Evolutionary conservation across 495 filamentous ascomycete genomes (phyloP).

Genomic region (Hypoxylon intermedium): DNA sequence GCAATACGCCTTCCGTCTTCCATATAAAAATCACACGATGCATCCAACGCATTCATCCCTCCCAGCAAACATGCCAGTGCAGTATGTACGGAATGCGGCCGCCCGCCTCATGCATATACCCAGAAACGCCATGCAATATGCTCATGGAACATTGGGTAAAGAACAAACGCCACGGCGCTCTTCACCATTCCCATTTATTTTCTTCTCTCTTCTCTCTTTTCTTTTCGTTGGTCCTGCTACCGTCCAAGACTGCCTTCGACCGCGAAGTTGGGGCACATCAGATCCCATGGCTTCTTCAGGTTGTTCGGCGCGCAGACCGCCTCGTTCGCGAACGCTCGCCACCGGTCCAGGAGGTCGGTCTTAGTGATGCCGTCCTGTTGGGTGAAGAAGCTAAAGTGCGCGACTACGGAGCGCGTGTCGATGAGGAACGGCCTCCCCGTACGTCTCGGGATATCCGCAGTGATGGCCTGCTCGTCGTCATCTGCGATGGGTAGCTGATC

Average conservation of each 20-base stretch:
- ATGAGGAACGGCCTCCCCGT: constrained; percentile 51
- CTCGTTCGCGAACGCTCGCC: constrained; percentile 60
- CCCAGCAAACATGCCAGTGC: neutral
- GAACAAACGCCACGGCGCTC: constrained; percentile 3
- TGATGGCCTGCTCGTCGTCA: constrained; percentile 46
- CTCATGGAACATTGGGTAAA: constrained; percentile 18
- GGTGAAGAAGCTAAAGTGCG: constrained; percentile 57
- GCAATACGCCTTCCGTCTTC: neutral
- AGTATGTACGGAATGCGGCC: neutral
- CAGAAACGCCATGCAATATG: constrained; percentile 33
- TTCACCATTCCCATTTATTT: constrained; percentile 4
- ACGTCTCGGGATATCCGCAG: constrained; percentile 29
- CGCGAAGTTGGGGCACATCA: constrained; percentile 28
- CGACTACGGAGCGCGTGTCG: constrained; percentile 60
- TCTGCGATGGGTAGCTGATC: constrained; percentile 42
- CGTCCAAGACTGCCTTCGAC: constrained; percentile 17
- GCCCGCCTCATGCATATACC: constrained; percentile 30
- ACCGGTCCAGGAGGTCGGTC: constrained; percentile 60
- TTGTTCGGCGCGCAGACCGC: constrained; percentile 41
- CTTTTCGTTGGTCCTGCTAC: too few relatives aligned
- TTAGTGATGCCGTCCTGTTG: constrained; percentile 50
- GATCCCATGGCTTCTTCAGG: constrained; percentile 39
- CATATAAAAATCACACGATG: neutral
- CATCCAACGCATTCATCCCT: constrained; percentile 11
- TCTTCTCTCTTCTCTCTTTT: neutral